Base-by-base conservation (phyloP, 2,329 filamentous ascomycete genomes). In the Trichoderma sp. region DNA sequence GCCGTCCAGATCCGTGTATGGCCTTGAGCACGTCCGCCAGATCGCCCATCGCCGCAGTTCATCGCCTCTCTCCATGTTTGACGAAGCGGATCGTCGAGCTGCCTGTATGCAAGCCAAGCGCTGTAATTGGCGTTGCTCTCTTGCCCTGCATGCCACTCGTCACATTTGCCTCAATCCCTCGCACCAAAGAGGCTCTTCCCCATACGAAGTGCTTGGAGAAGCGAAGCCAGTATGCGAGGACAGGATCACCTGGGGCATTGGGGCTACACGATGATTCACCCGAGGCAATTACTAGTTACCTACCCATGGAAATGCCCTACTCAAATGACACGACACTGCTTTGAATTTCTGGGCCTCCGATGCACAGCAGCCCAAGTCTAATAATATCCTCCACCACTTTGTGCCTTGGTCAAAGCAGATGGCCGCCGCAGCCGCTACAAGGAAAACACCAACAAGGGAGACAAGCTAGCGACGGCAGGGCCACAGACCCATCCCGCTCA, bases 111-210 rank as follows among this genome's bases (percentile, higher is more conserved):
- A 68, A 68, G 66, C 51, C 55, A 56, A 51, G 34, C 26, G 1
- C n/a, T 21, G 58, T 68, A 51, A 34, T 63, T 63, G 66, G 58
- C 5, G 49, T 54, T 7, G 55, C 28, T 18, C 14, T 59, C 52
- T 61, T 68, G 58, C 58, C 55, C 66, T 68, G 66, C 66, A 63
- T 68, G 37, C 58, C 37, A 68, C 58, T 63, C n/a, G 66, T 68
- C 66, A 63, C 16, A 18, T 61, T 56, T 28, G 13, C 37, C 21
- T 66, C 54, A 43, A 7, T 21, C 28, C 51, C 64, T 2, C 39
- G 21, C 54, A 28, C 21, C 54, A 59, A 66, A 21, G 28, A 18
- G 3, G 54, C 14, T 39, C 37, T 24, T 30, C 13, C 37, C 49
- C 52, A 21, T 66, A 26, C n/a, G 43, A 43, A n/a, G 46, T 64